Evolutionary conservation across 352 stramenopile genomes (phyloP).

Genomic region (Globisporangium perplexum): DNA sequence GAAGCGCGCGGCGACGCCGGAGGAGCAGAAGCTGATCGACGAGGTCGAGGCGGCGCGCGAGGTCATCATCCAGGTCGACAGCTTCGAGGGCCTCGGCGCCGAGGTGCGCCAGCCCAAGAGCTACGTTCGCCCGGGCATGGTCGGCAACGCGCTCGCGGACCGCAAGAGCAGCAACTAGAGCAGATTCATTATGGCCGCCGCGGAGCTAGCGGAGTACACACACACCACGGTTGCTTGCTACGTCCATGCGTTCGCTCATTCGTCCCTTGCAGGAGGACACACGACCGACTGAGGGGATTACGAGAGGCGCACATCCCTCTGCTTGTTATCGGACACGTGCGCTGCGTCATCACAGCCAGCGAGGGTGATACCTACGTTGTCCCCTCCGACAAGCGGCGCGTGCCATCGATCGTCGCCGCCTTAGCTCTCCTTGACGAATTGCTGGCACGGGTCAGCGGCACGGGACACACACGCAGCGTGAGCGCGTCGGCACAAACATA

Average conservation of each 20-base stretch:
- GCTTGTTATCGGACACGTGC: no score
- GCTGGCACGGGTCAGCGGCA: conserved; percentile 15
- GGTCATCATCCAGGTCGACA: conserved; percentile 96
- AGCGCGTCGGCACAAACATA: background rate
- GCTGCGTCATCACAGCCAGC: no score
- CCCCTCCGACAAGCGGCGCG: no score
- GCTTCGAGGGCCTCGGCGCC: conserved; percentile 85
- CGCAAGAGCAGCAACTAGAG: conserved; percentile 27
- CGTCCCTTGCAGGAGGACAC: no score
- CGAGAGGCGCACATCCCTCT: no score
- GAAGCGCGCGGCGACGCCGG: conserved; percentile 90
- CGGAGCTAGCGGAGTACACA: background rate
- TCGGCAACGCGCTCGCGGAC: conserved; percentile 39
- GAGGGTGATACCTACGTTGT: no score
- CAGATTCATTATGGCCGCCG: conserved; percentile 11
- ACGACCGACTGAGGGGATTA: no score
- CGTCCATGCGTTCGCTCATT: no score
- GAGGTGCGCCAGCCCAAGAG: conserved; percentile 73
- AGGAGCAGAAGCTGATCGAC: conserved; percentile 94
- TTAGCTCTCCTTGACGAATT: conserved; percentile 67
- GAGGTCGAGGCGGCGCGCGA: conserved; percentile 94
- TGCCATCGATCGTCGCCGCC: no score
- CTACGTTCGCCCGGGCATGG: conserved; percentile 89
- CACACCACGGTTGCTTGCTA: no score
- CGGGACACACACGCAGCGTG: background rate